Conservation (phyloP, 2,329 filamentous ascomycete genomes). For the Claviceps maximensis region DNA sequence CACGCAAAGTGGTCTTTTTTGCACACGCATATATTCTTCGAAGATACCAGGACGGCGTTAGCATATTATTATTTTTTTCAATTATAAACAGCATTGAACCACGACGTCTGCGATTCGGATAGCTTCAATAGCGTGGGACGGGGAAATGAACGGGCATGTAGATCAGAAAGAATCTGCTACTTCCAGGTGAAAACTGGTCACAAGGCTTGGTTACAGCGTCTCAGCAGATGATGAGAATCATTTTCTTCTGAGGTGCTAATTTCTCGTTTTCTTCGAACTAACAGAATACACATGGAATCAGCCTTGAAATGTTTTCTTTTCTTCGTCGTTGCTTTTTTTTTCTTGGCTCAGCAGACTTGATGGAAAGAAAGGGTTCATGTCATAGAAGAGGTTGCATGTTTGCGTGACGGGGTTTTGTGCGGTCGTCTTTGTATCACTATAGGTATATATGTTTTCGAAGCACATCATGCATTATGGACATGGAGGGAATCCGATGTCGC, state of each 20-base stretch:
- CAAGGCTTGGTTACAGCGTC: background rate
- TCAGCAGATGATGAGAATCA: background rate
- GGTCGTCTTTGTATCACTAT: too few relatives aligned
- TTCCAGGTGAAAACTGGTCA: background rate
- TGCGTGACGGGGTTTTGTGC: too few relatives aligned
- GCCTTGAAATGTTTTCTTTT: background rate
- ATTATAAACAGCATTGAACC: background rate
- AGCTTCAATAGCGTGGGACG: background rate
- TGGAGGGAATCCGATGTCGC: too few relatives aligned
- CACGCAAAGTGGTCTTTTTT: slow-evolving; percentile 1
- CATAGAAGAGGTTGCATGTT: too few relatives aligned
- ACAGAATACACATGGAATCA: background rate
- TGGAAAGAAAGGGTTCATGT: background rate
- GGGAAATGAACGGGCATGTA: slow-evolving; percentile 1
- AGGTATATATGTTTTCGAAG: too few relatives aligned
- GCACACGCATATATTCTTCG: slow-evolving; percentile 11
- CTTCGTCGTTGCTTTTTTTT: background rate
- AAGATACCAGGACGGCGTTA: slow-evolving; percentile 28
- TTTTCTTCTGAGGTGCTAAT: background rate
- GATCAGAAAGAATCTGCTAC: background rate
- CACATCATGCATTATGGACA: too few relatives aligned
- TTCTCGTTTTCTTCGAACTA: background rate
- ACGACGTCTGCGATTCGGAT: background rate
- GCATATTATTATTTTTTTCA: slow-evolving; percentile 11
- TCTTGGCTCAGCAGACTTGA: background rate